Conservation (phyloP, 257 asterid genomes). For the Vinca minor region DNA sequence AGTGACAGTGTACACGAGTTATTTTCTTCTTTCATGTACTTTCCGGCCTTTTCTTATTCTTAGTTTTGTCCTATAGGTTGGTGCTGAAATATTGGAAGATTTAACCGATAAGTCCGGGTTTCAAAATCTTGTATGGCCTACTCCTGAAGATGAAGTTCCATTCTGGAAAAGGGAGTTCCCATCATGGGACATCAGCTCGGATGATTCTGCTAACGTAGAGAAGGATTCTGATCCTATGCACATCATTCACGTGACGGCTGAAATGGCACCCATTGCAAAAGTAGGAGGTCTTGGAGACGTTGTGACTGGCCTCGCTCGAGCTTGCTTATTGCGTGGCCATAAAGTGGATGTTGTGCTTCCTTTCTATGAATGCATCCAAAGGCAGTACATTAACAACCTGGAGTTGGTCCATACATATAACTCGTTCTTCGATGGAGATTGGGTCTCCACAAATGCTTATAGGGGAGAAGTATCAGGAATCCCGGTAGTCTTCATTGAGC, state of each 20-base stretch:
- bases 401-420: conserved; percentile 39
- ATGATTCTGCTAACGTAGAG: conserved; percentile 24
- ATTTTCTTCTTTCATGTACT: background rate
- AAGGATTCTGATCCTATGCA: conserved; percentile 61
- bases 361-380: conserved; percentile 72
- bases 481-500: conserved; percentile 56
- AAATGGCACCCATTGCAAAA: conserved; percentile 85
- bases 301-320: conserved; percentile 76
- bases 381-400: conserved; percentile 38
- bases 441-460: conserved; percentile 63
- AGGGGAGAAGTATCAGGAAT: conserved; percentile 58
- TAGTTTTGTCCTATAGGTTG: conserved; percentile 28
- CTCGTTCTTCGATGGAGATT: conserved; percentile 56
- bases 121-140: conserved; percentile 55
- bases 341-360: conserved; percentile 71
- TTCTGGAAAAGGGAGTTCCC: conserved; percentile 73
- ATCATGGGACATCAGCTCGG: conserved; percentile 40
- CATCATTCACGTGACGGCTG: conserved; percentile 71
- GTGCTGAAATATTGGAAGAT: conserved; percentile 23
- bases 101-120: conserved; percentile 26
- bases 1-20: background rate
- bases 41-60: background rate
- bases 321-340: conserved; percentile 60
- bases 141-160: conserved; percentile 60
- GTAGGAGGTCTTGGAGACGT: conserved; percentile 93